A percentile compares a stretch with the other conserved stretches of the same genome.
Conservation (phyloP, 805 yeast genomes). For the Ogataea saltuana region DNA sequence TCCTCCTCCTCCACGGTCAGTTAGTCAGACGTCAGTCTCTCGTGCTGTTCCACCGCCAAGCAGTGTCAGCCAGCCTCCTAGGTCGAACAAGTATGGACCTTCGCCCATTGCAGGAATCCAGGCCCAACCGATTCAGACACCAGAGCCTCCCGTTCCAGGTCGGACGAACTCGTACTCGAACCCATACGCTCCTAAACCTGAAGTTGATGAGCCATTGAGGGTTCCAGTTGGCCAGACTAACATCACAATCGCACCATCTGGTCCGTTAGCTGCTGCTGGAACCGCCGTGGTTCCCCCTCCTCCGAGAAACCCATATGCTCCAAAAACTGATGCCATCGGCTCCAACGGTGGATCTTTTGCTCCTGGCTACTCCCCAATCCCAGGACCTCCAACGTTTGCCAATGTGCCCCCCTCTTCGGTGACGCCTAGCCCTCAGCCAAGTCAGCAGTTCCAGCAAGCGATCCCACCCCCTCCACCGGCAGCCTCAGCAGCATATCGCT, state of each 20-base stretch:
- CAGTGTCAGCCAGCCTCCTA: no score
- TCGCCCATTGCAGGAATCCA: slow-evolving; percentile 21
- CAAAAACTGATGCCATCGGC: slow-evolving; percentile 34
- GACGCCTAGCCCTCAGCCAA: not conserved
- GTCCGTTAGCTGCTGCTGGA: not conserved
- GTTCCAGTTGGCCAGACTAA: slow-evolving; percentile 29
- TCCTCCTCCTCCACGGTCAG: slow-evolving; percentile 34
- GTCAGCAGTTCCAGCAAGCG: slow-evolving; percentile 9
- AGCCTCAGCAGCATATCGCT: slow-evolving; percentile 15
- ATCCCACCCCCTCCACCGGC: slow-evolving; percentile 27
- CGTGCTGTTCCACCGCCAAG: slow-evolving; percentile 19
- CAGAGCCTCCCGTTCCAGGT: slow-evolving; percentile 16
- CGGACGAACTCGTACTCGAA: slow-evolving; percentile 23
- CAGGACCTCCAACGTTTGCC: slow-evolving; percentile 20
- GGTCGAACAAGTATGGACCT: slow-evolving; percentile 24
- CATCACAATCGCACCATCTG: slow-evolving; percentile 15
- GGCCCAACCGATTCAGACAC: slow-evolving; percentile 27
- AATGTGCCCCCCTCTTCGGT: slow-evolving; percentile 18
- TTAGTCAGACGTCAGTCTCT: slow-evolving; percentile 24
- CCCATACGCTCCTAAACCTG: slow-evolving; percentile 40
- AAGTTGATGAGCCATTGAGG: slow-evolving; percentile 25
- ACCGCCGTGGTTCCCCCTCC: slow-evolving; percentile 23
- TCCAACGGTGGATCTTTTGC: slow-evolving; percentile 8
- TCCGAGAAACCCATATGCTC: slow-evolving; percentile 35
- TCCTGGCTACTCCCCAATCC: slow-evolving; percentile 13